Percentiles rank a stretch among this genome's conserved stretches.
phyloP scores from a whole-genome alignment of 2,329 filamentous ascomycete genomes.

The Fusarium staphyleae region DNA sequence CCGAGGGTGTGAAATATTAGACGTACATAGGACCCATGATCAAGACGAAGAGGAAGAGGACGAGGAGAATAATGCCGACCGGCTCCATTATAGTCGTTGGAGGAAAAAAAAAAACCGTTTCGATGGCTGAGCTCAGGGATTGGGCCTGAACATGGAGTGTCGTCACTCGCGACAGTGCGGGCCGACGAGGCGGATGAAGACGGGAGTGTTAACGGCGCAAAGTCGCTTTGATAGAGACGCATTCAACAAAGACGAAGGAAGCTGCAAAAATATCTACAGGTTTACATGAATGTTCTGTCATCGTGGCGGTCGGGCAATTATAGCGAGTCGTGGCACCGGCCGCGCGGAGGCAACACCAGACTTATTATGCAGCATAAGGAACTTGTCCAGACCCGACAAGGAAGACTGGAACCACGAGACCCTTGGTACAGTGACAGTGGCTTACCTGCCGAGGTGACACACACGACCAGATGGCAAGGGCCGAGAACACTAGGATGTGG shows the following conservation, averaged over 20 bases:
- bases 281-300: constrained; percentile 2
- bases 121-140: neutral
- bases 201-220: neutral
- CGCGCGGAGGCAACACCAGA: neutral
- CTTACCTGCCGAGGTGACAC: constrained; percentile 15
- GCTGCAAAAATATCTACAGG: neutral
- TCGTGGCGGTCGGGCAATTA: neutral
- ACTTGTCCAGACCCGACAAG: neutral
- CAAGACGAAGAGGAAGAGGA: constrained; percentile 33
- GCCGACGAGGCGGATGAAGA: neutral
- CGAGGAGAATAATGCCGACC: constrained; percentile 39
- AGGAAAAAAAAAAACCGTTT: neutral
- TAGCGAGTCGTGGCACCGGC: constrained; percentile 1
- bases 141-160: constrained; percentile 8
- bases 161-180: constrained; percentile 1
- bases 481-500: constrained; percentile 13
- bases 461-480: constrained; percentile 2
- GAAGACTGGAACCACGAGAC: constrained; percentile 9
- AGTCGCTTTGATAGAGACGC: neutral
- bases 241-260: neutral
- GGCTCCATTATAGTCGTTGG: constrained; percentile 29
- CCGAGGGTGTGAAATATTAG: neutral
- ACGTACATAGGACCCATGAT: constrained; percentile 36
- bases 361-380: too few relatives aligned
- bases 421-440: constrained; percentile 10